phyloP scores from a whole-genome alignment of 305 asterid species.

The Plantago coronopus region DNA sequence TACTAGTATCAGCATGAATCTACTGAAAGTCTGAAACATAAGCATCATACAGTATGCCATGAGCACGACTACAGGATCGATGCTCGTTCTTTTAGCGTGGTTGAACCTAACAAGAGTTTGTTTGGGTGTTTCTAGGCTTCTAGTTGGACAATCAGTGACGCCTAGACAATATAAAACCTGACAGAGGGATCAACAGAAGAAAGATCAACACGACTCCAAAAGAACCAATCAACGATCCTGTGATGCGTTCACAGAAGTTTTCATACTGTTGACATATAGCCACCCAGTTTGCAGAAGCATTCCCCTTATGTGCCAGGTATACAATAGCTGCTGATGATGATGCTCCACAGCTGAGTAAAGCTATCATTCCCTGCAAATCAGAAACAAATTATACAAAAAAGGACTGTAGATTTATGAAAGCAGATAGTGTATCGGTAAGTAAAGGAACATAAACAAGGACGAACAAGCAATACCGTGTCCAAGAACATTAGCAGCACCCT shows the following conservation, averaged over 20 bases:
- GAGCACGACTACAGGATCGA: no score
- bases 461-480: constrained; percentile 45
- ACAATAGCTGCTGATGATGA: constrained; percentile 80
- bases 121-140: no score
- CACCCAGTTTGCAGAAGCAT: constrained; percentile 75
- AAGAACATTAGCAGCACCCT: constrained; percentile 46
- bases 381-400: no score
- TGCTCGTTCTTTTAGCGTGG: no score
- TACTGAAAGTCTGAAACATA: no score
- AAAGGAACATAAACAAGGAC: no score
- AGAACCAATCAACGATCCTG: constrained; percentile 72
- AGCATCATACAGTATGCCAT: no score
- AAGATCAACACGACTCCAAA: constrained; percentile 45
- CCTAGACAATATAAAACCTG: constrained; percentile 49
- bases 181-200: constrained; percentile 41
- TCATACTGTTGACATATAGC: constrained; percentile 65
- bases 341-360: constrained; percentile 56
- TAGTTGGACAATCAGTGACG: constrained; percentile 18
- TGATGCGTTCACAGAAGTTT: constrained; percentile 52
- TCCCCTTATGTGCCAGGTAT: constrained; percentile 78
- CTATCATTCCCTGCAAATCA: constrained; percentile 49
- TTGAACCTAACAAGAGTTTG: no score
- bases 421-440: no score
- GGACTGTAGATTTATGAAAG: no score
- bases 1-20: no score